Evolutionary conservation across 305 asterid genomes (phyloP).

Genomic region (Lippia alba): DNA sequence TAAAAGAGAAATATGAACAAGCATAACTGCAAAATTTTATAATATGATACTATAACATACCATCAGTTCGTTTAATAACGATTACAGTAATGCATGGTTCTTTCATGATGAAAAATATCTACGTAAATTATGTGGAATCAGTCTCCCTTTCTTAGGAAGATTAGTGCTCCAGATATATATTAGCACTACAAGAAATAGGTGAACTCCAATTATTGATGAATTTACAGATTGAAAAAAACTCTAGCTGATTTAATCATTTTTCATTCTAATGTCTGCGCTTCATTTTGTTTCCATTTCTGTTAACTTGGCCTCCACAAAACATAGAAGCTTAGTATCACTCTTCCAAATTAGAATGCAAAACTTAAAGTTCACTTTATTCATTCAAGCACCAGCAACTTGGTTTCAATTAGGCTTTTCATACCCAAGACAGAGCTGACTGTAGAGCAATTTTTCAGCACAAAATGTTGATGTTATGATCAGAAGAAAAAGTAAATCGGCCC

Average conservation of each 20-base stretch:
- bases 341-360: neutral
- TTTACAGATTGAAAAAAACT: neutral
- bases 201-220: neutral
- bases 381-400: neutral
- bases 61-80: constrained; percentile 19
- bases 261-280: neutral
- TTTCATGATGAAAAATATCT: neutral
- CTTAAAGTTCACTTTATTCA: neutral
- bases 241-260: neutral
- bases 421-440: neutral
- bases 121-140: neutral
- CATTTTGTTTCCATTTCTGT: neutral
- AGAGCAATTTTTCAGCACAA: neutral
- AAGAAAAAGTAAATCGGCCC: neutral
- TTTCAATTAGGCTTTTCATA: neutral
- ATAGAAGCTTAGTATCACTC: neutral
- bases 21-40: neutral
- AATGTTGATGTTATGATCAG: neutral
- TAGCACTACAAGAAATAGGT: neutral
- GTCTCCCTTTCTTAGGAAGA: constrained; percentile 4
- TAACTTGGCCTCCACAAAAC: neutral
- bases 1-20: constrained; percentile 11
- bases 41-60: neutral
- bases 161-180: neutral
- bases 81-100: constrained; percentile 24